These are phyloP conservation scores for Sanghuangporus baumii DNA, from an alignment of 1,284 basidiomycete species.

Conservation along the genomic window DNA sequence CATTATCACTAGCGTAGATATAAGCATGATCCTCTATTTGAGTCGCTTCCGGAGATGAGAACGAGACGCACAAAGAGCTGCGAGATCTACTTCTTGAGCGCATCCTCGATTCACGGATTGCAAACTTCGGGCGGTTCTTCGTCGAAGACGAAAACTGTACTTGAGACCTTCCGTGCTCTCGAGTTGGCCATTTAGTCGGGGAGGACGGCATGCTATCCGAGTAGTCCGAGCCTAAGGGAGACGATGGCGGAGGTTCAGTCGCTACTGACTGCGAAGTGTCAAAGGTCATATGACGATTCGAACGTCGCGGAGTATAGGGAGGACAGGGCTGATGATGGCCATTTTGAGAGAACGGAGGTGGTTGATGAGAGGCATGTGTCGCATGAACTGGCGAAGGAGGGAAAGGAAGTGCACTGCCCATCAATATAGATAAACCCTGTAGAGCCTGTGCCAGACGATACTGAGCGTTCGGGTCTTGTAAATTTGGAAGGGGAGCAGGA, in stretches of 20 bases:
- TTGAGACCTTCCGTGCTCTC: background rate
- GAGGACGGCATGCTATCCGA: slow-evolving; percentile 11
- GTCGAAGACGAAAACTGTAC: background rate
- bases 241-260: slow-evolving; percentile 10
- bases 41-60: slow-evolving; percentile 14
- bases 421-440: slow-evolving; percentile 10
- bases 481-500: background rate
- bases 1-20: background rate
- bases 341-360: background rate
- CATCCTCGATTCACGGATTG: slow-evolving; percentile 8
- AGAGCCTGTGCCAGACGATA: slow-evolving; percentile 14
- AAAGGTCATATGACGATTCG: background rate
- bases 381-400: background rate
- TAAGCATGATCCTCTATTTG: slow-evolving; percentile 10
- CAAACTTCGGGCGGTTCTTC: background rate
- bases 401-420: slow-evolving; percentile 8
- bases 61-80: slow-evolving; percentile 8
- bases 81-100: background rate
- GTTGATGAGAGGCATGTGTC: background rate
- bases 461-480: slow-evolving; percentile 14
- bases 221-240: slow-evolving; percentile 14
- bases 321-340: background rate
- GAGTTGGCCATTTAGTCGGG: slow-evolving; percentile 1
- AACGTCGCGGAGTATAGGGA: slow-evolving; percentile 5
- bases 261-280: slow-evolving; percentile 10